Base-by-base conservation (phyloP, 176 grass and related monocot genomes). In the Thinopyrum elongatum region DNA sequence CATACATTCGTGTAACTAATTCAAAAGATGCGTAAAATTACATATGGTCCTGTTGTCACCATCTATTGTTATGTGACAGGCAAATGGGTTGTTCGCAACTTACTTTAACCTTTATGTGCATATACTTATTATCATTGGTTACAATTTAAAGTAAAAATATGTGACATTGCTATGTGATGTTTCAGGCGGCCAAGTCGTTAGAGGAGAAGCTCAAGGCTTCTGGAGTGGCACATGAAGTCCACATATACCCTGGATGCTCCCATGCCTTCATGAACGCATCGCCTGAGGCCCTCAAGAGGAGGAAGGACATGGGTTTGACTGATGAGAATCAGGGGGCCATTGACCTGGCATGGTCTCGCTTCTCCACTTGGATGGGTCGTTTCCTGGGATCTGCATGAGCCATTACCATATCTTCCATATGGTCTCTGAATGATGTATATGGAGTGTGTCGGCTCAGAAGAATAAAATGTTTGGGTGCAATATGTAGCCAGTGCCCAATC, bases 241-340 rank as follows among this genome's bases (percentile, higher is more conserved):
- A 94, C 61, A 86, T 98, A 68, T 98, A 98, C 82, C 90, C 92
- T 63, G 84, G 90, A 47, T 92, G 91, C 38, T 89, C 78, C 0
- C 97, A 98, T 47, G 94, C 92, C 61, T 98, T 98, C 67, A 95
- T 98, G 97, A 95, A 98, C 83, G 42, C 79, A 17, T 98, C 97
- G 10, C 90, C 86, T 0, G 97, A 95, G 25, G 93, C 92, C 60
- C 57, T 98, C 55, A 79, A 91, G 80, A 92, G 97, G 82, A 92
- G 90, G 89, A 95, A 98, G 55, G 82, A 55, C 53, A 95, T 95
- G 97, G 92, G 94, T 79, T n/a, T 89, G 84, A 81, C 76, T 57
- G 92, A 91, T 73, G 94, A 92, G 83, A 90, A 90, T 62, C 70
- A 84, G 59, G 92, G 69, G 31, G 70, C 94, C 1, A 79, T 94